phyloP scores from a whole-genome alignment of 2,329 filamentous ascomycete genomes.

The Achaetomium macrosporum region DNA sequence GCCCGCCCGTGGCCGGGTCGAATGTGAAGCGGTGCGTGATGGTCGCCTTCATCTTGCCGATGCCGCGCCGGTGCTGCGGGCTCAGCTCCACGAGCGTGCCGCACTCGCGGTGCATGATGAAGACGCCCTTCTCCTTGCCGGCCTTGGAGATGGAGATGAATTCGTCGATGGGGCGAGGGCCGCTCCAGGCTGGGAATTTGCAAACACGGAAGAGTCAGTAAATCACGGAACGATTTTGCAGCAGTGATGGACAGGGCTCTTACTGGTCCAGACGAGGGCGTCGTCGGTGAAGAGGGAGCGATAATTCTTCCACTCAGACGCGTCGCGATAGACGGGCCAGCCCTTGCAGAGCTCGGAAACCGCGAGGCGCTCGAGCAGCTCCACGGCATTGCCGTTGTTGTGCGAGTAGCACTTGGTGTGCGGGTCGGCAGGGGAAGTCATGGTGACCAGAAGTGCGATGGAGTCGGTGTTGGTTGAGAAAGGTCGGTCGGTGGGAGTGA shows the following conservation, averaged over 20 bases:
- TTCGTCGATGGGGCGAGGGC: conserved; percentile 36
- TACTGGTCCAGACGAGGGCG: conserved; percentile 46
- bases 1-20: conserved; percentile 4
- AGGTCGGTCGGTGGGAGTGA: neutral
- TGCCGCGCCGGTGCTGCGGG: conserved; percentile 34
- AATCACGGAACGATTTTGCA: neutral
- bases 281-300: conserved; percentile 42
- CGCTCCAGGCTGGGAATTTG: conserved; percentile 40
- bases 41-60: conserved; percentile 50
- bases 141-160: conserved; percentile 46
- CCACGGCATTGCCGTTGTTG: conserved; percentile 37
- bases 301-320: conserved; percentile 49
- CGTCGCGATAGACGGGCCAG: conserved; percentile 49
- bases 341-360: conserved; percentile 49
- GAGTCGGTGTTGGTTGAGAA: neutral
- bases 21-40: conserved; percentile 45
- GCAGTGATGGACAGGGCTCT: conserved; percentile 12
- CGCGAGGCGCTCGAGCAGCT: conserved; percentile 40
- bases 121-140: conserved; percentile 45
- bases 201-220: neutral
- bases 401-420: conserved; percentile 35
- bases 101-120: conserved; percentile 53
- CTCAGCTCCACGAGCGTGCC: conserved; percentile 42
- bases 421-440: conserved; percentile 30
- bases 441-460: too few relatives aligned